Percentiles rank a stretch among this genome's conserved stretches.
phyloP scores from a whole-genome alignment of 1,284 basidiomycete genomes.

The Microbotryum silenes-acaulis region DNA sequence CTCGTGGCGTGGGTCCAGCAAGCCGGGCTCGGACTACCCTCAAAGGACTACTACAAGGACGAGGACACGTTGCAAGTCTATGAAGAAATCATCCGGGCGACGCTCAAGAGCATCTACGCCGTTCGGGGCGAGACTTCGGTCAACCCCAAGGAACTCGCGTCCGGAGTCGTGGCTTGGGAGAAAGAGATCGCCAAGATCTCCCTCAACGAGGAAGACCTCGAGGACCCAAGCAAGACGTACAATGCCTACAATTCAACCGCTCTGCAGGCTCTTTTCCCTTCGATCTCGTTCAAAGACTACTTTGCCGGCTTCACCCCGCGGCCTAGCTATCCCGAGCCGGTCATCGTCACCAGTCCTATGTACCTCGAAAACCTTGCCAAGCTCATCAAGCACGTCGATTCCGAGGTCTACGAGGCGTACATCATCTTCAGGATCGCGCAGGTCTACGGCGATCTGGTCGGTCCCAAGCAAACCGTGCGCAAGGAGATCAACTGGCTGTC shows the following conservation, averaged over 20 bases:
- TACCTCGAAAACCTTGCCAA: conserved; percentile 62
- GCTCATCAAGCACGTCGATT: conserved; percentile 61
- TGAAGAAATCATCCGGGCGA: conserved; percentile 51
- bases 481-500: conserved; percentile 60
- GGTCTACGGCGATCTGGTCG: conserved; percentile 46
- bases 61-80: conserved; percentile 62
- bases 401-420: conserved; percentile 76
- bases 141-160: conserved; percentile 50
- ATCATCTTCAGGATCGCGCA: conserved; percentile 48
- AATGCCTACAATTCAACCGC: conserved; percentile 74
- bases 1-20: conserved; percentile 85
- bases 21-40: conserved; percentile 72
- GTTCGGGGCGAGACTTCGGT: conserved; percentile 45
- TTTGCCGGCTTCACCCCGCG: conserved; percentile 75
- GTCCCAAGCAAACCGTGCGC: conserved; percentile 65
- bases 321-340: conserved; percentile 56
- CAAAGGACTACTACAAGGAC: conserved; percentile 88
- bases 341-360: conserved; percentile 77
- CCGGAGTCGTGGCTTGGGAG: conserved; percentile 72
- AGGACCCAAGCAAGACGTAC: conserved; percentile 75
- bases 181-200: conserved; percentile 68
- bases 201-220: conserved; percentile 61
- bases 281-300: conserved; percentile 69
- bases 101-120: conserved; percentile 44
- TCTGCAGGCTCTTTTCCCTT: conserved; percentile 50